Evolutionary conservation across 371 early-diverging fungal genomes (phyloP).

Genomic region (Mucor plumbeus): DNA sequence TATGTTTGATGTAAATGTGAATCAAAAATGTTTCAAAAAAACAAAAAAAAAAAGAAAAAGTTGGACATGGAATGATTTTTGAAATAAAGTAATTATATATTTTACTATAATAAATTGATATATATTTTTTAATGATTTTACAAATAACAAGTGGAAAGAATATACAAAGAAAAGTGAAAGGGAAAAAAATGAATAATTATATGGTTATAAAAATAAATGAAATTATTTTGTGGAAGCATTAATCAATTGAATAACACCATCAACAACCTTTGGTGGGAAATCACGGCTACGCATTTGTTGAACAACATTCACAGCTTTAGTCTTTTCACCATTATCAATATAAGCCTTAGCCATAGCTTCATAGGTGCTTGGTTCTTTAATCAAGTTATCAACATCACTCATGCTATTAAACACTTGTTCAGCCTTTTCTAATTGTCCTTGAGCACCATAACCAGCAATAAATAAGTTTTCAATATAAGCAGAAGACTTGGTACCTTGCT

Average conservation of each 20-base stretch:
- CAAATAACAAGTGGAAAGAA: not conserved
- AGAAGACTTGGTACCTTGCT: conserved; percentile 44
- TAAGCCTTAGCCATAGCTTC: conserved; percentile 66
- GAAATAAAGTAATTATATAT: not conserved
- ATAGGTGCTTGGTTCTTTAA: conserved; percentile 66
- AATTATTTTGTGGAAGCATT: conserved; percentile 5
- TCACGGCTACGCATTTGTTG: conserved; percentile 40
- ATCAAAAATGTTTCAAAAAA: too few relatives aligned
- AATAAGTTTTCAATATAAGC: conserved; percentile 69
- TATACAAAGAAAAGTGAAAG: not conserved
- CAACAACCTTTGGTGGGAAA: conserved; percentile 46
- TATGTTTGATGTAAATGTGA: too few relatives aligned
- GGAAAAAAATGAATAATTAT: not conserved
- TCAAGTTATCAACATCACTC: conserved; percentile 40
- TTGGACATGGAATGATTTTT: too few relatives aligned
- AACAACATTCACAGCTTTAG: conserved; percentile 44
- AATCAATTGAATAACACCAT: conserved; percentile 34
- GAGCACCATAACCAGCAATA: conserved; percentile 69
- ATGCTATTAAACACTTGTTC: conserved; percentile 62
- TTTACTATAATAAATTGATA: not conserved
- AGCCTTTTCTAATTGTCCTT: conserved; percentile 72
- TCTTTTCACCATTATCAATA: conserved; percentile 46
- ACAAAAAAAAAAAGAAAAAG: too few relatives aligned
- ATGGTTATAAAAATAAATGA: not conserved
- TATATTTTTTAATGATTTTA: not conserved